Conservation (phyloP, 2,329 filamentous ascomycete genomes). For the Colletotrichum ledebouriae region DNA sequence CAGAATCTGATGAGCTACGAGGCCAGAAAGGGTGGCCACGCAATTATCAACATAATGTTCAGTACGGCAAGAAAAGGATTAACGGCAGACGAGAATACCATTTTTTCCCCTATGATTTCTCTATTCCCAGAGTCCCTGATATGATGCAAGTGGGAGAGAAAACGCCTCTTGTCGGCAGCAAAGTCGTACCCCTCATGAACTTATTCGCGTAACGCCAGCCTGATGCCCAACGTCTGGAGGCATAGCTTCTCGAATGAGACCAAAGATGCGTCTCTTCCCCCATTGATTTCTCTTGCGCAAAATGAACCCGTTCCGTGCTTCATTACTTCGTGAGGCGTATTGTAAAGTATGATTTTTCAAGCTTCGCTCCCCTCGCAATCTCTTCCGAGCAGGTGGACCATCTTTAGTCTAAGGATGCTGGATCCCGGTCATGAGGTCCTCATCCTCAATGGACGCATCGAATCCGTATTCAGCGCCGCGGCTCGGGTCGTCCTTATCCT, state of each 20-base stretch:
- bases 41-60: slow-evolving; percentile 3
- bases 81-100: slow-evolving; percentile 30
- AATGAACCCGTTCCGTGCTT: slow-evolving; percentile 13
- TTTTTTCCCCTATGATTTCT: slow-evolving; percentile 30
- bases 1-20: slow-evolving; percentile 40
- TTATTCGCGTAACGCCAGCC: slow-evolving; percentile 39
- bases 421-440: slow-evolving; percentile 70
- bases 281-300: background rate
- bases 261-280: background rate
- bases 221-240: slow-evolving; percentile 28
- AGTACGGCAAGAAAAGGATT: slow-evolving; percentile 5
- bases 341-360: background rate
- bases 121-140: slow-evolving; percentile 21
- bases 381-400: background rate
- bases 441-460: slow-evolving; percentile 67
- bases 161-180: slow-evolving; percentile 26
- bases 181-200: slow-evolving; percentile 23
- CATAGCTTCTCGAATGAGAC: slow-evolving; percentile 15
- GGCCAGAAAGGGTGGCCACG: slow-evolving; percentile 14
- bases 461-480: slow-evolving; percentile 55
- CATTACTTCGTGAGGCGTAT: slow-evolving; percentile 34
- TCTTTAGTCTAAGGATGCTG: slow-evolving; percentile 40
- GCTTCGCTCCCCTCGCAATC: background rate
- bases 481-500: slow-evolving; percentile 58
- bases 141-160: slow-evolving; percentile 26